Evolutionary conservation across 1,284 basidiomycete species (phyloP), one percentile per base, ranked within the genome.

Genomic region (Sporisorium exsertum): DNA sequence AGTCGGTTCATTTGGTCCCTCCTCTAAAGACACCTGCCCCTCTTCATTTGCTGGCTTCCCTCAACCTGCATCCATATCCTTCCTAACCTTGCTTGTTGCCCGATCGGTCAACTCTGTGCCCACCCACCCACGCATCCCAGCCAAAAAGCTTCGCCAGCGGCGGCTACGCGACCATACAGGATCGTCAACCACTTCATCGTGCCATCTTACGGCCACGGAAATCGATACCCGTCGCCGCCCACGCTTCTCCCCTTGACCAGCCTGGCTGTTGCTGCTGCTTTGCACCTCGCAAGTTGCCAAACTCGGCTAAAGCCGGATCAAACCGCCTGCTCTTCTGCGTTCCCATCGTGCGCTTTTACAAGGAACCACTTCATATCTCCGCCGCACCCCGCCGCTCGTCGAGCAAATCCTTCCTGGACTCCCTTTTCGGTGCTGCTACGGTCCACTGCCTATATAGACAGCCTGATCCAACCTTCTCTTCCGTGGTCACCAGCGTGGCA

Each of bases 61-160:
- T 65, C 58, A 51, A 58, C 63, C 50, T 71, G 69, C 69, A 65
- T 61, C 64, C 49, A 61, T 51, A 58, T 42, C 69, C 63, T 70
- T 61, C 29, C 69, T 71, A 65, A 71, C 69, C 69, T 71, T 71
- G 63, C 63, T 59, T 50, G 51, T 55, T 71, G 69, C 58, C 67
- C 63, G 63, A 47, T 40, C 63, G 58, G 69, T 62, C 69, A 71
- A 65, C 55, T 55, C n/a, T 29, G 55, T 64, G 29, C 68, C 68
- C 62, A 64, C 63, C 63, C 35, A 52, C 45, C 32, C 43, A 26
- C 58, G 57, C 58, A 40, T 16, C 16, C 8, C 37, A 55, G 35
- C 55, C 54, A 65, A n/a, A 16, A 8, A 58, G n/a, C 50, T 58
- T 56, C 68, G 62, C 52, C 62, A 57, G 58, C 55, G 8, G 69